phyloP scores from a whole-genome alignment of 768 basidiomycete species.

The Mycena galopus region DNA sequence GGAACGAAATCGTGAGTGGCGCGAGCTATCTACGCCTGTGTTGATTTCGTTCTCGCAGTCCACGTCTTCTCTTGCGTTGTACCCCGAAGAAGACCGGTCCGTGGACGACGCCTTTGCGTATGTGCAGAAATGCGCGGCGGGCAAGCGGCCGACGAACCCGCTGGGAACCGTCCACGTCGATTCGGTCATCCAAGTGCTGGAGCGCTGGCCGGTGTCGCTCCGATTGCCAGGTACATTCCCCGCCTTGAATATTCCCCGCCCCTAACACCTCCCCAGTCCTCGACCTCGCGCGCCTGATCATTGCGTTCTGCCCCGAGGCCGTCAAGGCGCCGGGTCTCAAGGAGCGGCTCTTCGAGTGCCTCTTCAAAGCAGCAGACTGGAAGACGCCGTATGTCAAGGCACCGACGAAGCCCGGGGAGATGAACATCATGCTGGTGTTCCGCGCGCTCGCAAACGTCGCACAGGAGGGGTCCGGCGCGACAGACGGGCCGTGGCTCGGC shows the following conservation, averaged over 20 bases:
- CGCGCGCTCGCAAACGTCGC: slow-evolving; percentile 87
- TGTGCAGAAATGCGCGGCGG: slow-evolving; percentile 63
- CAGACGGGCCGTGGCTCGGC: slow-evolving; percentile 63
- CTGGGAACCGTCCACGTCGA: slow-evolving; percentile 68
- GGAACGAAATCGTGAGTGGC: slow-evolving; percentile 73
- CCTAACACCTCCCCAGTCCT: slow-evolving; percentile 67
- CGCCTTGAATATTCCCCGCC: slow-evolving; percentile 5
- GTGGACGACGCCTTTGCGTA: slow-evolving; percentile 76
- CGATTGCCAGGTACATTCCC: slow-evolving; percentile 74
- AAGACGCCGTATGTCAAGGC: slow-evolving; percentile 64
- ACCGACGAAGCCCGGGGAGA: slow-evolving; percentile 81
- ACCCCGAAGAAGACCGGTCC: slow-evolving; percentile 68
- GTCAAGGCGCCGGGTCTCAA: slow-evolving; percentile 59
- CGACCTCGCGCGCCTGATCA: slow-evolving; percentile 85
- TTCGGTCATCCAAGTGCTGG: slow-evolving; percentile 71
- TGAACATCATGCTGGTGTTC: slow-evolving; percentile 84
- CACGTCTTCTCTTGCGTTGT: slow-evolving; percentile 78
- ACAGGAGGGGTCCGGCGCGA: slow-evolving; percentile 62
- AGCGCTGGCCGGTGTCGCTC: slow-evolving; percentile 80
- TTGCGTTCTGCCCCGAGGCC: slow-evolving; percentile 71
- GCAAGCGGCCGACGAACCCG: slow-evolving; percentile 47
- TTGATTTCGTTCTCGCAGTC: slow-evolving; percentile 58
- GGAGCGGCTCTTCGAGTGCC: slow-evolving; percentile 66
- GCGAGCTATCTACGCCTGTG: background rate
- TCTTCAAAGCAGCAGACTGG: slow-evolving; percentile 83